Base-by-base conservation (phyloP, 2,329 filamentous ascomycete species). In the Hyphodiscus sp. region DNA sequence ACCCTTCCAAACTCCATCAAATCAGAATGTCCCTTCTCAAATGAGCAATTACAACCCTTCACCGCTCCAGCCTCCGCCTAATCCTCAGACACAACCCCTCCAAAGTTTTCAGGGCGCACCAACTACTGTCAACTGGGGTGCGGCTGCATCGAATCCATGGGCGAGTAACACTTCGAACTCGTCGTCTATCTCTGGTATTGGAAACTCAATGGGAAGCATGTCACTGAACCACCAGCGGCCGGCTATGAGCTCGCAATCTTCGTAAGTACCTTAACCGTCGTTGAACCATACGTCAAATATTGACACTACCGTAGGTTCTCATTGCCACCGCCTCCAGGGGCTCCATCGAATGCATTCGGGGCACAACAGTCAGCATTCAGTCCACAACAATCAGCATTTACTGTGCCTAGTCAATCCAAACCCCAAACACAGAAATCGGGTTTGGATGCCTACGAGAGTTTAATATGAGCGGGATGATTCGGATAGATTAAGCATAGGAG, bases 361-460 rank as follows among this genome's bases (percentile, higher is more conserved):
- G 29, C 47, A 19, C 33, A 54, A 42, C 45, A 51, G 26, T 49
- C 62, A 58, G 61, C 61, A 20, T 61, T 61, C 50, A 50, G 69
- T 62, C 56, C 71, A 67, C 57, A 54, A n/a, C 53, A 57, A 18
- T 60, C 56, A n/a, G 52, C 51, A 4, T 59, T 60, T 42, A 55
- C 51, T 9, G 50, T 23, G 16, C 48, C 49, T 2, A 45, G 42
- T 9, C 52, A 56, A 26, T n/a, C 49, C 26, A 59, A 61, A n/a
- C 55, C 53, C 26, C 57, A 55, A 38, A 20, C 51, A 18, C 68
- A 70, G 55, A 72, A 72, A 54, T 64, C 60, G 15, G 78, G 77
- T 1, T 63, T 81, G 54, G 78, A 81, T 65, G 78, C 76, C 56
- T 81, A 76, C 63, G 76, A 80, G 60, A 81, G 78, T 65, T 70